A percentile compares a stretch with the other conserved stretches of the same genome.
Evolutionary conservation across 768 basidiomycete genomes (phyloP).

Genomic region (Lepiota venenata): DNA sequence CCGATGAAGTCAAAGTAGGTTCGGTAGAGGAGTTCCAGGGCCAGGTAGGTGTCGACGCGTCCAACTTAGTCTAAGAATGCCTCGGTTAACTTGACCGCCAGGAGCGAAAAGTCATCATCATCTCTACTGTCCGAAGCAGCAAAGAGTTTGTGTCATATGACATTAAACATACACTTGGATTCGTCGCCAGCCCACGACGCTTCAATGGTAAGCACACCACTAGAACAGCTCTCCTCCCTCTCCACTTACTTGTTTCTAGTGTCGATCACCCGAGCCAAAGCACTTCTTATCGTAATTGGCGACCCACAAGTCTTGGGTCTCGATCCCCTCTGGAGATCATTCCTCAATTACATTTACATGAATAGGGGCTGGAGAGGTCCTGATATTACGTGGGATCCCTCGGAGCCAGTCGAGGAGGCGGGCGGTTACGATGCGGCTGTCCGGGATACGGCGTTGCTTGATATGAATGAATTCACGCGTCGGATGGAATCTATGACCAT

Average conservation of each 20-base stretch:
- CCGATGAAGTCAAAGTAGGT: conserved; percentile 52
- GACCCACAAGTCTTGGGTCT: conserved; percentile 56
- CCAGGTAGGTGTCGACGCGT: conserved; percentile 33
- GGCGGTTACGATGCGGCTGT: conserved; percentile 37
- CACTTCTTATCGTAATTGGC: conserved; percentile 57
- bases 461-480: conserved; percentile 39
- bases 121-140: conserved; percentile 58
- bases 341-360: conserved; percentile 54
- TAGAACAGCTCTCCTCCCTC: neutral
- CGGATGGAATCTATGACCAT: conserved; percentile 30
- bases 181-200: conserved; percentile 53
- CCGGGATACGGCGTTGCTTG: conserved; percentile 26
- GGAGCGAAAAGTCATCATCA: conserved; percentile 55
- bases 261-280: conserved; percentile 59
- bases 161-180: conserved; percentile 52
- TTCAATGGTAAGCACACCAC: conserved; percentile 49
- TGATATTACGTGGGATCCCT: conserved; percentile 48
- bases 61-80: conserved; percentile 15
- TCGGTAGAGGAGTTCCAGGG: conserved; percentile 70
- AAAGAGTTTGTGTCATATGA: conserved; percentile 51
- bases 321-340: conserved; percentile 60
- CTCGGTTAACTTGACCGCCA: conserved; percentile 20
- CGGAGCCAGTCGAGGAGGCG: conserved; percentile 27
- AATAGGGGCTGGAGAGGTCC: conserved; percentile 55
- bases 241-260: conserved; percentile 29